These are phyloP conservation scores for Penicillium salamii DNA, from an alignment of 495 filamentous ascomycete genomes.

Conservation along the genomic window DNA sequence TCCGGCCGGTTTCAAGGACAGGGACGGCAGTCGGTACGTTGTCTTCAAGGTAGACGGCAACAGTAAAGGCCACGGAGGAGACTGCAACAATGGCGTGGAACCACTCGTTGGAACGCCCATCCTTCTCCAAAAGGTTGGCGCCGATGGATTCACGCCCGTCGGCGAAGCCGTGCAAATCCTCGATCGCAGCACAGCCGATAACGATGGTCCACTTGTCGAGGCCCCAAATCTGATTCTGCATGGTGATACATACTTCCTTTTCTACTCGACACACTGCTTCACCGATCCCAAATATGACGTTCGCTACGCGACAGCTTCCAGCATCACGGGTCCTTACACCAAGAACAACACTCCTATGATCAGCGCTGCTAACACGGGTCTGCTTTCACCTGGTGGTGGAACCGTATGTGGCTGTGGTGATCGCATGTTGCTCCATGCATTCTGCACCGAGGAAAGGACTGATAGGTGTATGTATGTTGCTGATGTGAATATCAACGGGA, in stretches of 20 bases:
- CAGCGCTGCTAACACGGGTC: conserved; percentile 35
- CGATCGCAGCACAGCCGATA: conserved; percentile 43
- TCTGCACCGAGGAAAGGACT: conserved; percentile 34
- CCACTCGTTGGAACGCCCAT: conserved; percentile 55
- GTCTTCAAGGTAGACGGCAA: conserved; percentile 65
- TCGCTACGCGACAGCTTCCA: conserved; percentile 49
- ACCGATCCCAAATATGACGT: conserved; percentile 51
- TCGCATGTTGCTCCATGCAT: conserved; percentile 51
- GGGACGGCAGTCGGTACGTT: conserved; percentile 53
- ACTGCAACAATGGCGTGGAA: conserved; percentile 52
- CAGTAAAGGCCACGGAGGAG: conserved; percentile 52
- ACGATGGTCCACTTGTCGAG: conserved; percentile 61
- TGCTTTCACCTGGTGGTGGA: conserved; percentile 54
- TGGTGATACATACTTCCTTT: conserved; percentile 52
- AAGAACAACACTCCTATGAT: conserved; percentile 37
- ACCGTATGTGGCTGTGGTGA: conserved; percentile 43
- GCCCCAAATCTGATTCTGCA: conserved; percentile 53
- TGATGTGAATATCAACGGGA: conserved; percentile 26
- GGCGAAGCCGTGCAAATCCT: conserved; percentile 53
- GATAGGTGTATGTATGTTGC: conserved; percentile 34
- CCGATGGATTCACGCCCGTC: conserved; percentile 49
- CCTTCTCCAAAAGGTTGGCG: conserved; percentile 53
- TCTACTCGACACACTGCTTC: conserved; percentile 60
- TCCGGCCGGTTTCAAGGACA: conserved; percentile 50
- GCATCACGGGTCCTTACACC: conserved; percentile 46